Conservation (phyloP, 352 stramenopile species). For the Lagenidium sp. region DNA sequence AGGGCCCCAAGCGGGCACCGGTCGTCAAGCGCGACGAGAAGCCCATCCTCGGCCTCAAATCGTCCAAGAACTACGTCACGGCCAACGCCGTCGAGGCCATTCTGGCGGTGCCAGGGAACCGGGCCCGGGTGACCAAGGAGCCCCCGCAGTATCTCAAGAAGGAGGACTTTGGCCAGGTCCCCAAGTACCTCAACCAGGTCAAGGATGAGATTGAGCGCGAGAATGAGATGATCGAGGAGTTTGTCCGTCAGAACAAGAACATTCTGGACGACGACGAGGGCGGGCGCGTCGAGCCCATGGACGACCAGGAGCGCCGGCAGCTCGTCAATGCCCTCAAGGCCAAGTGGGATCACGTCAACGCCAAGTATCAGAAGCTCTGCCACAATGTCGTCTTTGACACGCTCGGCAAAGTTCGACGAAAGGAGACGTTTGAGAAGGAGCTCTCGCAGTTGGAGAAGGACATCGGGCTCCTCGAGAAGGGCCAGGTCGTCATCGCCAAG, state of each 20-base stretch:
- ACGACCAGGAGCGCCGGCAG: conserved; percentile 75
- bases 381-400: conserved; percentile 92
- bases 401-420: conserved; percentile 87
- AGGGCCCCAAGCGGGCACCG: conserved; percentile 41
- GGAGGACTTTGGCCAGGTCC: conserved; percentile 90
- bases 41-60: conserved; percentile 89
- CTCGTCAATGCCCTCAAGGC: conserved; percentile 88
- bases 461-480: conserved; percentile 82
- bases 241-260: conserved; percentile 86
- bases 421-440: conserved; percentile 89
- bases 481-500: conserved; percentile 51
- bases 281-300: conserved; percentile 53
- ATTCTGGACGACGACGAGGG: conserved; percentile 66
- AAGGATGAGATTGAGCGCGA: conserved; percentile 91
- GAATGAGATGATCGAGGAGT: conserved; percentile 90
- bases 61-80: conserved; percentile 90
- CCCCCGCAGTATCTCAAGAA: conserved; percentile 81
- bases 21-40: conserved; percentile 85
- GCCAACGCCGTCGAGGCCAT: conserved; percentile 92
- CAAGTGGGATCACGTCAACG: conserved; percentile 92
- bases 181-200: conserved; percentile 86
- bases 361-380: conserved; percentile 92
- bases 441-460: conserved; percentile 89
- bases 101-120: conserved; percentile 56
- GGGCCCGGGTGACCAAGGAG: conserved; percentile 43